Conservation (phyloP, 129 eudicot species). For the Pseudognaphalium luteoalbum region DNA sequence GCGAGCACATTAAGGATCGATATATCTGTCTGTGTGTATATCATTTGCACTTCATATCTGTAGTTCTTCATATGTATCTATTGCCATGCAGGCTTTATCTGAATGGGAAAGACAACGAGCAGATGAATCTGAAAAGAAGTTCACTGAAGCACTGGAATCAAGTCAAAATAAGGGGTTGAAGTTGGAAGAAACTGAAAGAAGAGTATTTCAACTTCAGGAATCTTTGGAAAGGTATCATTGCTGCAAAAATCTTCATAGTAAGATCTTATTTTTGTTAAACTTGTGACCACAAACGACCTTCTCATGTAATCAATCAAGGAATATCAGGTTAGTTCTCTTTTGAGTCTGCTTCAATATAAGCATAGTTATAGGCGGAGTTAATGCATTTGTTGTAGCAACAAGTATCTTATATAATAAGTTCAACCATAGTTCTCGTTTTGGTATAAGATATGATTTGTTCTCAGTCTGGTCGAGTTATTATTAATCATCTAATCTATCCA, state of each 20-base stretch:
- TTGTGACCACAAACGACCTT: not conserved
- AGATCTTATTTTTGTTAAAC: slow-evolving; percentile 19
- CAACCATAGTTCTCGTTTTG: not conserved
- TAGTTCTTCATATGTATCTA: slow-evolving; percentile 16
- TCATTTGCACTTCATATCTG: slow-evolving; percentile 11
- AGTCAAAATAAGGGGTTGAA: slow-evolving; percentile 65
- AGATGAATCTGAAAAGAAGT: slow-evolving; percentile 69
- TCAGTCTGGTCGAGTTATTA: not conserved
- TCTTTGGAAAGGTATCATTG: slow-evolving; percentile 67
- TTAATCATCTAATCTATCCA: not conserved
- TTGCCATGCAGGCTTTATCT: slow-evolving; percentile 50
- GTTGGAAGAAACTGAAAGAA: slow-evolving; percentile 87
- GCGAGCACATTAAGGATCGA: slow-evolving; percentile 9
- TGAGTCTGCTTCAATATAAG: not conserved
- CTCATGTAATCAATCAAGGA: not conserved
- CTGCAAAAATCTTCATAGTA: slow-evolving; percentile 20
- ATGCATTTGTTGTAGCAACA: not conserved
- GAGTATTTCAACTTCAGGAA: slow-evolving; percentile 79
- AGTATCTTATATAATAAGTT: slow-evolving; percentile 14
- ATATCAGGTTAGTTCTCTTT: slow-evolving; percentile 17
- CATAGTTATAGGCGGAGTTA: not conserved
- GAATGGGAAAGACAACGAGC: slow-evolving; percentile 80
- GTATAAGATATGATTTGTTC: slow-evolving; percentile 4
- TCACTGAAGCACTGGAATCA: slow-evolving; percentile 59
- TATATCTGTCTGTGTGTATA: not conserved